Percentiles rank a stretch among this genome's conserved stretches.
phyloP scores from a whole-genome alignment of 352 stramenopile genomes.

The Phytopythium vexans region DNA sequence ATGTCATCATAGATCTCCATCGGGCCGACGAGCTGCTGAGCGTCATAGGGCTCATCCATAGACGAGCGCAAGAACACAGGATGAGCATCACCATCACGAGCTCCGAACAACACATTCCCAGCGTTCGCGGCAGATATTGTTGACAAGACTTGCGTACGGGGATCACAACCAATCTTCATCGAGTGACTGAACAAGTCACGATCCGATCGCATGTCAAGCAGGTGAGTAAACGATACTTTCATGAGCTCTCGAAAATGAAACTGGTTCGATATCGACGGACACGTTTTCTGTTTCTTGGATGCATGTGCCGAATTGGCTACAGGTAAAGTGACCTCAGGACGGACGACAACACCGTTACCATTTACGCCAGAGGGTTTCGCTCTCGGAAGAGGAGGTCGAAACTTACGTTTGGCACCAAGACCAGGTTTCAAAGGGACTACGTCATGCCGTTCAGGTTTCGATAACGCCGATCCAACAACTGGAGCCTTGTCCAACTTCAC shows the following conservation, averaged over 20 bases:
- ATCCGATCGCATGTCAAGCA: conserved; percentile 10
- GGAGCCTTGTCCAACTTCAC: too few relatives aligned
- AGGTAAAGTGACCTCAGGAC: too few relatives aligned
- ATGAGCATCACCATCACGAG: conserved; percentile 5
- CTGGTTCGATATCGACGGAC: not conserved
- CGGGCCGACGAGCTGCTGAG: conserved; percentile 10
- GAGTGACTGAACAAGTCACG: not conserved
- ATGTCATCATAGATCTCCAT: conserved; percentile 40
- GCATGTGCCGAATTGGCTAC: too few relatives aligned
- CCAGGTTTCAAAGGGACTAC: not conserved
- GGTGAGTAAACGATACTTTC: conserved; percentile 36
- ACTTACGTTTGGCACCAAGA: conserved; percentile 3
- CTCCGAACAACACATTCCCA: conserved; percentile 20
- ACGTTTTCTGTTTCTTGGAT: not conserved
- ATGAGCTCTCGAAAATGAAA: conserved; percentile 37
- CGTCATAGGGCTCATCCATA: conserved; percentile 10
- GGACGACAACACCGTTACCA: not conserved
- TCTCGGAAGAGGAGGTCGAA: not conserved
- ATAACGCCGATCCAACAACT: too few relatives aligned
- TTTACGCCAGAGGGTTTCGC: not conserved
- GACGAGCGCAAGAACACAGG: conserved; percentile 2
- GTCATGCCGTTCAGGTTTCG: too few relatives aligned
- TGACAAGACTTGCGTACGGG: conserved; percentile 17
- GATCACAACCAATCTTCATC: not conserved
- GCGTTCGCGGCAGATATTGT: conserved; percentile 30